Evolutionary conservation across 1,139 yeast genomes (phyloP), one percentile per base, ranked within the genome.

Genomic region (Sugiyamaella pinicola): DNA sequence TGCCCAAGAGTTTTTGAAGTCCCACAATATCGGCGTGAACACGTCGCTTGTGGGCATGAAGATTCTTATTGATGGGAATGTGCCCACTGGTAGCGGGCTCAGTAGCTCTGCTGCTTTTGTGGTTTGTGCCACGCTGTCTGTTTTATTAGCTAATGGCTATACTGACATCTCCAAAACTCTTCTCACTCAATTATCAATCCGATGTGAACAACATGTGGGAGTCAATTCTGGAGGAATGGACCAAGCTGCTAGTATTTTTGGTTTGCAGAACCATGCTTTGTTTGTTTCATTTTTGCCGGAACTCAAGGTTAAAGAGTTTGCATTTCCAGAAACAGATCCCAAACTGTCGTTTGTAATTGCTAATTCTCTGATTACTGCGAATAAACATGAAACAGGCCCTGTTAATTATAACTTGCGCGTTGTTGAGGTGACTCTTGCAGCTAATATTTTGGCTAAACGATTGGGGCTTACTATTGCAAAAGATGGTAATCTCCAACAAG

Each of bases 161-260:
- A 57, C 63, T 8, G 54, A 59, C 9, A 69, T 84, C 42, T 58
- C 80, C 55, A 82, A 83, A 63, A 70, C 75, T 22, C 82, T 78
- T 55, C 74, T 85, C 57, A 82, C 85, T 39, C 70, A 73, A 56
- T 81, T 85, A 53, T 82, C 89, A 10, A 84, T 82, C 51, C 83
- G 81, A 17, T 81, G 85, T 47, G 91, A 85, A 64, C 88, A 84
- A 69, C 82, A 81, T 54, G 81, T 85, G 42, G 91, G 91, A 21
- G 85, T 85, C 51, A 84, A 83, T 65, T 82, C 84, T 41, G 91
- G 91, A 21, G 91, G 91, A 41, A 80, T 85, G 87, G 91, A 85
- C 66, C 91, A 85, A 69, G 78, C 85, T 57, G 90, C 91, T 2
- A 80, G 86, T 1, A 77, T 85, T 21, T 84, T 79, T 61, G 90